These are phyloP conservation scores for Penicillium aurantiogriseum DNA, from an alignment of 2,329 filamentous ascomycete genomes.

Conservation along the genomic window DNA sequence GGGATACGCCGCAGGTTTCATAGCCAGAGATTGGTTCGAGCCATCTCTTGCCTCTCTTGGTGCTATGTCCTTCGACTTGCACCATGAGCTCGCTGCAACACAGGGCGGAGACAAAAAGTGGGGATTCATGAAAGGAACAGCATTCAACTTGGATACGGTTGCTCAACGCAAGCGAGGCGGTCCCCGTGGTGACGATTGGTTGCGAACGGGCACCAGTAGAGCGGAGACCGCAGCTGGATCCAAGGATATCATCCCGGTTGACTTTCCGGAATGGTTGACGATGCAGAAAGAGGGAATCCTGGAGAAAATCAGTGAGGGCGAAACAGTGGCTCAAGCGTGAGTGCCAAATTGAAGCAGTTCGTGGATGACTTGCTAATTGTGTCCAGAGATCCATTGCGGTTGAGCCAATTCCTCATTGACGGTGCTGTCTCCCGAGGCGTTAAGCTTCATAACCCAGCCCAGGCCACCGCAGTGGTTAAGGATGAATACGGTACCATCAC, in stretches of 20 bases:
- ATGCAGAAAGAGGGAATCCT: constrained; percentile 55
- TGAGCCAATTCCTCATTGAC: constrained; percentile 65
- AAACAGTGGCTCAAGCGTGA: constrained; percentile 64
- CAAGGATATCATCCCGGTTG: constrained; percentile 34
- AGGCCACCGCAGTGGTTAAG: constrained; percentile 52
- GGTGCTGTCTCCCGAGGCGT: constrained; percentile 61
- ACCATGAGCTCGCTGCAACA: constrained; percentile 61
- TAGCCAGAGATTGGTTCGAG: constrained; percentile 71
- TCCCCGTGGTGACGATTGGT: constrained; percentile 62
- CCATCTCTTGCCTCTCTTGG: constrained; percentile 59
- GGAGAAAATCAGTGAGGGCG: constrained; percentile 61
- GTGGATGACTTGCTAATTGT: not conserved
- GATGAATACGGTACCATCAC: constrained; percentile 53
- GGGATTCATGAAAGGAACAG: constrained; percentile 60
- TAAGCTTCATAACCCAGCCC: constrained; percentile 63
- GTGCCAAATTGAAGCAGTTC: constrained; percentile 23
- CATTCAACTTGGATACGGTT: constrained; percentile 53
- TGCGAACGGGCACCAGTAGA: constrained; percentile 63
- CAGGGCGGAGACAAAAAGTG: constrained; percentile 58
- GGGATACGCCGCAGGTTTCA: constrained; percentile 70
- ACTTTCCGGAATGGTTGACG: constrained; percentile 59
- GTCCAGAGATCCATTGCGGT: constrained; percentile 60
- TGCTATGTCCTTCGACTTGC: constrained; percentile 66
- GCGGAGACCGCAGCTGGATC: constrained; percentile 51
- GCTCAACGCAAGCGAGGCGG: constrained; percentile 40